Base-by-base conservation (phyloP, 768 basidiomycete species). In the Boletus eberwhitei region DNA sequence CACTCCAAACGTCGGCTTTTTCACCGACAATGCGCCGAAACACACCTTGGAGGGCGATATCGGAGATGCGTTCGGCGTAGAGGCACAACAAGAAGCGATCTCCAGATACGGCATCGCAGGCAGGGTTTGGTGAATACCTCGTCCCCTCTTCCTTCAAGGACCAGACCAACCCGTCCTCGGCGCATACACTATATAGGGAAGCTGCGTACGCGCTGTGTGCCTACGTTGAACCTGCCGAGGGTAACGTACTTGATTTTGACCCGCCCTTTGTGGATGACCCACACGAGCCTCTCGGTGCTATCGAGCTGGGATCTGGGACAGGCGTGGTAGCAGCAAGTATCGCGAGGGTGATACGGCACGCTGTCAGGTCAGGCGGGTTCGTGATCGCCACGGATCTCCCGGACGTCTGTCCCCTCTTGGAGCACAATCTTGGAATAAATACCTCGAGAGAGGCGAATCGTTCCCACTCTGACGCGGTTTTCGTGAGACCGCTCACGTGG, bases 271-370 rank as follows among this genome's bases (percentile, higher is more conserved):
- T 75, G 51, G 42, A 53, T 4, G 59, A 66, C 21, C 19, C 9
- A 40, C 3, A 1, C 17, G 29, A 42, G 24, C 47, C 49, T 54
- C 67, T 65, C 17, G 74, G 75, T 1, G 72, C 85, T 14, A 66
- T 96, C 48, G 92, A 95, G 70, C 78, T 94, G 5, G 93, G 92
- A 12, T 87, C 90, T 12, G 91, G 93, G 2, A 80, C 84, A 19
- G 85, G 91, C 21, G 72, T 86, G 49, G 82, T 88, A 12, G 81
- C 77, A 3, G 74, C 74, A 32, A 60, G 71, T 7, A 62, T 82
- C 14, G 82, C 84, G 45, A 62, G 74, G 3, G 52, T 78, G 35
- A 75, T 89, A 19, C 45, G 39, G 0, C 52, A 54, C 7, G 22
- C 32, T 6, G 4, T 3, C 14, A 21, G 2, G 5, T 48, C 51